Percentiles rank a stretch among this genome's conserved stretches.
These are phyloP conservation scores for Podospora bellae-mahoneyi DNA, from an alignment of 495 filamentous ascomycete genomes.

Conservation along the genomic window DNA sequence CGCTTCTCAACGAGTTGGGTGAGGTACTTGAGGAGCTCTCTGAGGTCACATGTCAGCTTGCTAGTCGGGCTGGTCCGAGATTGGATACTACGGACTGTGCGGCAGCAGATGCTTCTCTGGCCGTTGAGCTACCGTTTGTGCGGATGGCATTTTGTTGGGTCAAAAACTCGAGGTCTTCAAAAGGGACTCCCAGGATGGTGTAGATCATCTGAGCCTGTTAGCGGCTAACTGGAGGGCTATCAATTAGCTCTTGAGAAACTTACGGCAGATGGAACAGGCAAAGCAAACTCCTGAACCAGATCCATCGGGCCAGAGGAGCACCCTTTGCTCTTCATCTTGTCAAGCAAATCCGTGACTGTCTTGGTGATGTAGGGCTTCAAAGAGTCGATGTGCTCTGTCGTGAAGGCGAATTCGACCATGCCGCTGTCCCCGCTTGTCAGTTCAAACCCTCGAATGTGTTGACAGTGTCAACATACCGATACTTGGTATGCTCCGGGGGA, in stretches of 20 bases:
- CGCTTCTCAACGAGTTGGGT: constrained; percentile 37
- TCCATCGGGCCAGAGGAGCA: constrained; percentile 36
- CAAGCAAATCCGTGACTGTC: constrained; percentile 41
- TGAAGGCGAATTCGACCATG: constrained; percentile 45
- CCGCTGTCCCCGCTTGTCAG: constrained; percentile 15
- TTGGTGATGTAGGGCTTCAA: constrained; percentile 43
- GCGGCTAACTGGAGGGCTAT: too few species aligned
- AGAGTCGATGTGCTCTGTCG: constrained; percentile 34
- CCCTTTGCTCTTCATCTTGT: constrained; percentile 33
- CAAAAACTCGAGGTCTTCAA: constrained; percentile 44
- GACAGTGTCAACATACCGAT: constrained; percentile 18
- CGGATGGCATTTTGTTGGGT: constrained; percentile 43
- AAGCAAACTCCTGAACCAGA: constrained; percentile 42
- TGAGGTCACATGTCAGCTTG: constrained; percentile 12
- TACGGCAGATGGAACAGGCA: constrained; percentile 45
- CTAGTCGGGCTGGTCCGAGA: too few species aligned
- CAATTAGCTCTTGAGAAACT: neutral
- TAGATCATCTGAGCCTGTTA: constrained; percentile 42
- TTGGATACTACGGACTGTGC: constrained; percentile 27
- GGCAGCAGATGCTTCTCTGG: constrained; percentile 39
- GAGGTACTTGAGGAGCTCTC: constrained; percentile 41
- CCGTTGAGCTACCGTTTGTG: constrained; percentile 43
- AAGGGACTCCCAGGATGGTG: constrained; percentile 45
- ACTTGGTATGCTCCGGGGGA: constrained; percentile 42
- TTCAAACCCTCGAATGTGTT: neutral